A percentile compares a stretch with the other conserved stretches of the same genome.
phyloP scores from a whole-genome alignment of 2,329 filamentous ascomycete genomes.

The Lachnellula arida region DNA sequence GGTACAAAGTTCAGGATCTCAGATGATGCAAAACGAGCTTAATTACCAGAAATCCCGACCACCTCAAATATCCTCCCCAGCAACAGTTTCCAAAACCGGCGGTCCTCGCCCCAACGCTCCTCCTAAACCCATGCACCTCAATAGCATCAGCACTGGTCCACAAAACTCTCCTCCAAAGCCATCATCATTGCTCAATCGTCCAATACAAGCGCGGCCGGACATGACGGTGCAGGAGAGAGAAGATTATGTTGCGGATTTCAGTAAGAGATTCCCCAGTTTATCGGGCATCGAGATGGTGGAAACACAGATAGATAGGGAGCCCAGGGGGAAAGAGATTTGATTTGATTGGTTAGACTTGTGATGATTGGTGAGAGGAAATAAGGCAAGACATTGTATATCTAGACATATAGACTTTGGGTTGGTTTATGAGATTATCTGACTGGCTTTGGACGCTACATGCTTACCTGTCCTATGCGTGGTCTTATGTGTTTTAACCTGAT shows the following conservation, averaged over 20 bases:
- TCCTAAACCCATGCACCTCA: conserved; percentile 58
- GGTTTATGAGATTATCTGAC: not conserved
- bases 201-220: conserved; percentile 42
- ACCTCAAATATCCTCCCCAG: conserved; percentile 18
- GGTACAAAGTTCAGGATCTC: conserved; percentile 21
- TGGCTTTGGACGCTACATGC: not conserved
- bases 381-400: not conserved
- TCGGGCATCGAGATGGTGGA: conserved; percentile 66
- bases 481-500: not conserved
- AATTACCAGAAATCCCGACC: conserved; percentile 24
- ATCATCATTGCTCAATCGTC: conserved; percentile 36
- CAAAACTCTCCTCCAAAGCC: conserved; percentile 40
- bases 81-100: conserved; percentile 28
- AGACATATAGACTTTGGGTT: not conserved
- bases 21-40: conserved; percentile 23
- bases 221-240: conserved; percentile 56
- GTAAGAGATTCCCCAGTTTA: conserved; percentile 80
- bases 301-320: conserved; percentile 23
- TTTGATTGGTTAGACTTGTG: not conserved
- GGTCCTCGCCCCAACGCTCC: conserved; percentile 48
- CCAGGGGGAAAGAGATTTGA: conserved; percentile 9
- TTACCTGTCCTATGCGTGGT: not conserved
- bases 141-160: conserved; percentile 46
- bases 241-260: conserved; percentile 68
- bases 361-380: not conserved